phyloP scores from a whole-genome alignment of 805 yeast species.

The Cyberlindnera xishuangbannaensis region DNA sequence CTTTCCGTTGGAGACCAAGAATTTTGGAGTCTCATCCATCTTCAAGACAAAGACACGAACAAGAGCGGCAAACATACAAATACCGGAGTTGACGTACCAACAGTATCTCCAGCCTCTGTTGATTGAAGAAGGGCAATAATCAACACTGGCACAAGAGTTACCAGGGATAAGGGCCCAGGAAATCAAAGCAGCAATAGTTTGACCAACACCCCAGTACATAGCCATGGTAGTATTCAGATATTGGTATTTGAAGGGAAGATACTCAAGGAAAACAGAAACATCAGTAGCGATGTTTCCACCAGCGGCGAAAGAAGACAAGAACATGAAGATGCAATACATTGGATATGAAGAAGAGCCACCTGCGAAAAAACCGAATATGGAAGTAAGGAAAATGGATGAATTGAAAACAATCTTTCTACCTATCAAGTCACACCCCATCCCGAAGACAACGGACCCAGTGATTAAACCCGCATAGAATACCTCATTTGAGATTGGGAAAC shows the following conservation, averaged over 20 bases:
- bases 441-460: constrained; percentile 44
- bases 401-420: constrained; percentile 49
- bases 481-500: constrained; percentile 40
- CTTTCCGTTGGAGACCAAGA: constrained; percentile 41
- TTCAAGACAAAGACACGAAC: constrained; percentile 38
- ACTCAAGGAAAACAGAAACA: constrained; percentile 45
- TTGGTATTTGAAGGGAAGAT: constrained; percentile 43
- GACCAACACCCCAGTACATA: constrained; percentile 55
- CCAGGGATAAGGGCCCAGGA: constrained; percentile 51
- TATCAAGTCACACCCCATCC: constrained; percentile 44
- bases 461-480: constrained; percentile 44
- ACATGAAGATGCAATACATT: constrained; percentile 42
- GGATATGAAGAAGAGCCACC: constrained; percentile 44
- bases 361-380: constrained; percentile 41
- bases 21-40: constrained; percentile 50
- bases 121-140: constrained; percentile 36
- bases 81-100: constrained; percentile 46
- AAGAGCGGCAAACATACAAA: constrained; percentile 42
- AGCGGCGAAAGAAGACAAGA: constrained; percentile 36
- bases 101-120: constrained; percentile 59
- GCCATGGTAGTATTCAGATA: constrained; percentile 46
- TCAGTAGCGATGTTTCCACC: constrained; percentile 53
- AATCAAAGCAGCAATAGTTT: constrained; percentile 41
- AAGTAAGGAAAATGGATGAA: constrained; percentile 37
- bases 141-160: constrained; percentile 37